Conservation (phyloP, 257 asterid genomes). For the Lycium ferocissimum region DNA sequence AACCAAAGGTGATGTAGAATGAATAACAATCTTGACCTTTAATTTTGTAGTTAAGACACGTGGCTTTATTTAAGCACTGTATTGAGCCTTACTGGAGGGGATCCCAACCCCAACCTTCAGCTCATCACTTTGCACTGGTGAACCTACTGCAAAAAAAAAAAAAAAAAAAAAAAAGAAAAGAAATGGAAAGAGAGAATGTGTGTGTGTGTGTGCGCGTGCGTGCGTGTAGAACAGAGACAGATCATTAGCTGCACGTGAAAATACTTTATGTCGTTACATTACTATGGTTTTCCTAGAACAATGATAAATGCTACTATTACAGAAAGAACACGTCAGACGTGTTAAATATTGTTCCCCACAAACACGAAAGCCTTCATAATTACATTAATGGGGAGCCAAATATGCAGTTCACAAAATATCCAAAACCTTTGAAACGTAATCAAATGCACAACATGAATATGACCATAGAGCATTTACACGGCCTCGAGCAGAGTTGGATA, state of each 20-base stretch:
- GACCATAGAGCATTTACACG: conserved; percentile 13
- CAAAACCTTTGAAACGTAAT: not conserved
- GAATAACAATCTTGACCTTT: too few species aligned
- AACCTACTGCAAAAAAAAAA: not conserved
- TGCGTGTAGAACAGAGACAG: not conserved
- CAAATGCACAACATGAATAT: not conserved
- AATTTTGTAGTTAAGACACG: too few species aligned
- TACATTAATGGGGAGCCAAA: conserved; percentile 7
- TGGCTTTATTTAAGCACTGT: too few species aligned
- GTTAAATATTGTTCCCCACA: conserved; percentile 4
- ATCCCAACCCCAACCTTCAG: too few species aligned
- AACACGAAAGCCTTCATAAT: conserved; percentile 11
- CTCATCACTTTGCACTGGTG: not conserved
- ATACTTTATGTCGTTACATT: not conserved
- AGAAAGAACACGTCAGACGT: conserved; percentile 3
- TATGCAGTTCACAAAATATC: not conserved
- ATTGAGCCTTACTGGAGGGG: too few species aligned
- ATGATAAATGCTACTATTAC: conserved; percentile 8
- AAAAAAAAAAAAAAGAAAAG: too few species aligned
- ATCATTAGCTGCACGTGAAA: not conserved
- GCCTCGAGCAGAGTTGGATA: not conserved
- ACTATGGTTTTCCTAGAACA: not conserved
- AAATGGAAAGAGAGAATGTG: too few species aligned
- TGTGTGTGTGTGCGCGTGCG: too few species aligned
- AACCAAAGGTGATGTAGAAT: too few species aligned